These are phyloP conservation scores for Vaccinium myrtillus DNA, from an alignment of 148 eudicot genomes.

Conservation along the genomic window DNA sequence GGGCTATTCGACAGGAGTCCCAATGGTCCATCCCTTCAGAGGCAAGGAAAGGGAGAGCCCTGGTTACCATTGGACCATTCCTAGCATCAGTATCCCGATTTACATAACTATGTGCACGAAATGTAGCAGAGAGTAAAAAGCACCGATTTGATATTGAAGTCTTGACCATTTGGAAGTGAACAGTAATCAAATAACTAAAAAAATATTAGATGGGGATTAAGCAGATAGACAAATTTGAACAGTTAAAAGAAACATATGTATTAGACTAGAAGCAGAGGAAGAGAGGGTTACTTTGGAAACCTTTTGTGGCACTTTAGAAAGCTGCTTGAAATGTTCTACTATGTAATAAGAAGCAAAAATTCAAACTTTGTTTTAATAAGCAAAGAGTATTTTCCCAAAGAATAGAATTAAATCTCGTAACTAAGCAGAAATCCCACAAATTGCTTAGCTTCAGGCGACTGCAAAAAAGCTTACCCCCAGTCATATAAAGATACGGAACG, in stretches of 20 bases:
- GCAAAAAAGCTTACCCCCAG: conserved; percentile 1
- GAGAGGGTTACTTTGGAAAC: background rate
- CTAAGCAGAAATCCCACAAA: too few species aligned
- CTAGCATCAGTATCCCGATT: background rate
- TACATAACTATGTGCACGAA: background rate
- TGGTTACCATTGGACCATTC: background rate
- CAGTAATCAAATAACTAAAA: background rate
- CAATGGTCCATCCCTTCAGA: background rate
- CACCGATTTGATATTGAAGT: background rate
- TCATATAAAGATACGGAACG: conserved; percentile 51
- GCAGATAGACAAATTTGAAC: background rate
- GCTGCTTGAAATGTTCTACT: background rate
- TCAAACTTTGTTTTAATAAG: conserved; percentile 17
- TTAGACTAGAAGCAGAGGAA: background rate
- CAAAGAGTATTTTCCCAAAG: too few species aligned
- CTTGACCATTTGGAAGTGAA: background rate
- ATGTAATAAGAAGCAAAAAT: conserved; percentile 38
- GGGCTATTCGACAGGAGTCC: background rate
- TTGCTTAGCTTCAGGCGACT: background rate
- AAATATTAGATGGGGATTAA: background rate
- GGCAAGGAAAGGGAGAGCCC: background rate
- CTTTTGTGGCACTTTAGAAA: background rate
- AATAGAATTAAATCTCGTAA: too few species aligned
- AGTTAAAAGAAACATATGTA: background rate
- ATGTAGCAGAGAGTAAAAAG: background rate